These are phyloP conservation scores for Ustilago bromivora DNA, from an alignment of 1,284 basidiomycete species.

Conservation along the genomic window DNA sequence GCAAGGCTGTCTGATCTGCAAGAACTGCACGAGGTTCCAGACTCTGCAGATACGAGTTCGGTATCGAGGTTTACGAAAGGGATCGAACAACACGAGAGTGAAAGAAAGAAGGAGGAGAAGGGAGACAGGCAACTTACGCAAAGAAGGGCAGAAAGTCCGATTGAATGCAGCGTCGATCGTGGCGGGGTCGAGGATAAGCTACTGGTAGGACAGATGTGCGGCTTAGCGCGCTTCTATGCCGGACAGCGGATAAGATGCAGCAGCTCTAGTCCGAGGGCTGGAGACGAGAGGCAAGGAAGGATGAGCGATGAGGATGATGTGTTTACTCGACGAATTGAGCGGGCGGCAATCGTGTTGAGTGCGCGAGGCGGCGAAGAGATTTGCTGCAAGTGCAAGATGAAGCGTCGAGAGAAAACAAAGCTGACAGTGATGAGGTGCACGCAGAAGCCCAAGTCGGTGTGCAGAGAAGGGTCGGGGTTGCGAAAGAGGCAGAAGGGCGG, in stretches of 20 bases:
- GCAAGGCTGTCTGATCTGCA: slow-evolving; percentile 15
- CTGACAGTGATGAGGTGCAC: slow-evolving; percentile 9
- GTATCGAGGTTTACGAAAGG: not conserved
- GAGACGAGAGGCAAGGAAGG: not conserved
- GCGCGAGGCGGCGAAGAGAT: slow-evolving; percentile 32
- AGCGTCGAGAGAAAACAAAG: slow-evolving; percentile 18
- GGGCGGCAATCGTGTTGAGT: slow-evolving; percentile 8
- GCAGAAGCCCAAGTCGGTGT: slow-evolving; percentile 16
- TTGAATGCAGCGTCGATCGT: slow-evolving; percentile 46
- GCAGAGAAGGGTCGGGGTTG: slow-evolving; percentile 27
- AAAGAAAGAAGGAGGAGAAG: not conserved
- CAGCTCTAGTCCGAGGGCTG: slow-evolving; percentile 4
- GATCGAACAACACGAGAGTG: not conserved
- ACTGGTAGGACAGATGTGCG: slow-evolving; percentile 19
- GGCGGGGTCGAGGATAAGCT: slow-evolving; percentile 26
- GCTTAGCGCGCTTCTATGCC: slow-evolving; percentile 26
- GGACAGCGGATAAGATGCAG: slow-evolving; percentile 15
- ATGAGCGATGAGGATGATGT: slow-evolving; percentile 13
- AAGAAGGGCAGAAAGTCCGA: slow-evolving; percentile 14
- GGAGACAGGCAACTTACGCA: slow-evolving; percentile 28
- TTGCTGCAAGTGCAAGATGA: slow-evolving; percentile 1
- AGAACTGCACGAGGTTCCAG: slow-evolving; percentile 2
- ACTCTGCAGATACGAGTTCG: not conserved
- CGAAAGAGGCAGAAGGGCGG: slow-evolving; percentile 16
- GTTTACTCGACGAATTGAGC: slow-evolving; percentile 27